Percentiles rank a stretch among this genome's conserved stretches.
Evolutionary conservation across 257 asterid species (phyloP).

Genomic region (Nicotiana tomentosiformis): DNA sequence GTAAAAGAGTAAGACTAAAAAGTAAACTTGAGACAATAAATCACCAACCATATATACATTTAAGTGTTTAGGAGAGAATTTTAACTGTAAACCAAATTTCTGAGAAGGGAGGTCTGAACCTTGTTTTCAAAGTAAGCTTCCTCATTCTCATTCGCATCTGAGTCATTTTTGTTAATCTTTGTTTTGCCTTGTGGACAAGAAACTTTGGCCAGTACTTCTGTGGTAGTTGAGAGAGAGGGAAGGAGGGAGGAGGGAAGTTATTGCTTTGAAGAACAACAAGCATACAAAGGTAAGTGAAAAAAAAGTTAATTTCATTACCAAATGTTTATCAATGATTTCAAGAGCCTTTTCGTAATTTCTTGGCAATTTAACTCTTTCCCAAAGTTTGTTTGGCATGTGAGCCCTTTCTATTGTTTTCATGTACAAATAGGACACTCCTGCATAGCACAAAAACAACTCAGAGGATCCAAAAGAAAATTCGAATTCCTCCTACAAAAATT

Average conservation of each 20-base stretch:
- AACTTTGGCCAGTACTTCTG: conserved; percentile 93
- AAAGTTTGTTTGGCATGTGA: conserved; percentile 89
- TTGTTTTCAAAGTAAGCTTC: conserved; percentile 86
- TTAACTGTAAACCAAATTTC: background rate
- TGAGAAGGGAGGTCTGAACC: conserved; percentile 31
- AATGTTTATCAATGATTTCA: conserved; percentile 84
- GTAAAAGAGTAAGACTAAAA: background rate
- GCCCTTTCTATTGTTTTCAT: conserved; percentile 99
- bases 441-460: conserved; percentile 15
- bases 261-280: background rate
- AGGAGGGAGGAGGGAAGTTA: background rate
- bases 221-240: conserved; percentile 1
- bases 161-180: conserved; percentile 92
- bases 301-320: conserved; percentile 40
- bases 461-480: background rate
- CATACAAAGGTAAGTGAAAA: background rate
- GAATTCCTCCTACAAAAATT: background rate
- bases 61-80: background rate
- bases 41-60: background rate
- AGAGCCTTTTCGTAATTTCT: conserved; percentile 84
- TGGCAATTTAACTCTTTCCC: conserved; percentile 97
- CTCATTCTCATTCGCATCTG: conserved; percentile 99
- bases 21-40: background rate
- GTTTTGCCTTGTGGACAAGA: conserved; percentile 82
- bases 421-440: conserved; percentile 87